Evolutionary conservation across 257 asterid genomes (phyloP), one percentile per base, ranked within the genome.

Genomic region (Craterostigma plantagineum): DNA sequence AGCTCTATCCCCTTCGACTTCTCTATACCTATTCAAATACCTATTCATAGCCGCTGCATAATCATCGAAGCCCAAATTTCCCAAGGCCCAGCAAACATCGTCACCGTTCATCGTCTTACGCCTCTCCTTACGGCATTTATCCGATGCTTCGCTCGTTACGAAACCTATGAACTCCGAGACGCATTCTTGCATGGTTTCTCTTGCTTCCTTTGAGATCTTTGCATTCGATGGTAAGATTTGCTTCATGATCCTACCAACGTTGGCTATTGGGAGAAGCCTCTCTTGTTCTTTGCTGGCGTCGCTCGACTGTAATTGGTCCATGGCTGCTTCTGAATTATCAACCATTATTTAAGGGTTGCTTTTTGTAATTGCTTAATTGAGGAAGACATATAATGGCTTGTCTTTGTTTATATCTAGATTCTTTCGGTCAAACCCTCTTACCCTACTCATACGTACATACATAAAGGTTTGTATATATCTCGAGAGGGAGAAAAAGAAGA

Each of bases 111-210:
- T 48, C 18, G 85, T 74, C 56, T 66, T 73, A 13, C 91, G 64
- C n/a, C 67, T 74, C 72, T 74, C 79, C 54, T 62, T 66, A 53
- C 56, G 65, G 57, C 85, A 77, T 35, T 64, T 59, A 7, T 49
- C 73, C 0, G 81, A 65, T 10, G 92, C 92, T 53, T 77, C 92
- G 2, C 70, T 42, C 0, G 85, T 77, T 4, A 77, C 74, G 15
- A 77, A 77, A 50, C 91, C 42, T 35, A 74, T 68, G 58, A 77
- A 77, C 63, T 74, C 92, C 0, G 85, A 58, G 4, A 67, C 85
- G 40, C 85, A 74, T 51, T 71, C 85, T 57, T 77, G 92, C 55
- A 74, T 55, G 44, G 53, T 68, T 53, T 68, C 74, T 42, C 71
- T 77, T 35, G 81, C 76, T 35, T 77, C 85, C 55, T 66, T 74